Percentiles rank a stretch among this genome's conserved stretches.
phyloP scores from a whole-genome alignment of 108 stramenopile species.

The Fistulifera solaris region DNA sequence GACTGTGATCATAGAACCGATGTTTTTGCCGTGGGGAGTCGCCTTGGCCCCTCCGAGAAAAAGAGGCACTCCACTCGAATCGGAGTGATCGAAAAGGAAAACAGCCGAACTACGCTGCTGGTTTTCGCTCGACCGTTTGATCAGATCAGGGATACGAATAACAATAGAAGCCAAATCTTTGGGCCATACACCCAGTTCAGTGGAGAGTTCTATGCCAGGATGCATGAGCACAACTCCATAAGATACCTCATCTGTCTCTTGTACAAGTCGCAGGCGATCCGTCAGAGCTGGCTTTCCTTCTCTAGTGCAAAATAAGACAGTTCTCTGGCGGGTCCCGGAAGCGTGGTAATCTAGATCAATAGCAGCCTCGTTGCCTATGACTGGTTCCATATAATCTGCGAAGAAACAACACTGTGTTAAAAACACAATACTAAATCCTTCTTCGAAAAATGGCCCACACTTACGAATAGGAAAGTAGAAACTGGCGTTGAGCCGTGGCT shows the following conservation, averaged over 20 bases:
- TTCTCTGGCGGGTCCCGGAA: neutral
- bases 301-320: neutral
- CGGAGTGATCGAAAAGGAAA: slow-evolving; percentile 13
- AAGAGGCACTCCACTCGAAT: neutral
- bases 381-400: slow-evolving; percentile 30
- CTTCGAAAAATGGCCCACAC: slow-evolving; percentile 1
- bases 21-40: neutral
- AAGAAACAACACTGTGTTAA: no score
- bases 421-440: slow-evolving; percentile 19
- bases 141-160: slow-evolving; percentile 20
- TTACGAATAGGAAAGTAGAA: slow-evolving; percentile 12
- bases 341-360: slow-evolving; percentile 28
- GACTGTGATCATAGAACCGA: neutral
- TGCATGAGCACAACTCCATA: slow-evolving; percentile 21
- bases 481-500: neutral
- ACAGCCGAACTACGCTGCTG: slow-evolving; percentile 3
- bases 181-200: slow-evolving; percentile 10
- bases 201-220: slow-evolving; percentile 9
- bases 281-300: slow-evolving; percentile 14
- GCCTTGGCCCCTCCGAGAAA: slow-evolving; percentile 2
- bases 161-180: slow-evolving; percentile 19
- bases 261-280: slow-evolving; percentile 9
- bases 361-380: slow-evolving; percentile 35
- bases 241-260: slow-evolving; percentile 7
- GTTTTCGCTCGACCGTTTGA: slow-evolving; percentile 2